A percentile compares a stretch with the other conserved stretches of the same genome.
These are phyloP conservation scores for Chlamydomonas incerta DNA, from an alignment of 139 green algal genomes.

Conservation along the genomic window DNA sequence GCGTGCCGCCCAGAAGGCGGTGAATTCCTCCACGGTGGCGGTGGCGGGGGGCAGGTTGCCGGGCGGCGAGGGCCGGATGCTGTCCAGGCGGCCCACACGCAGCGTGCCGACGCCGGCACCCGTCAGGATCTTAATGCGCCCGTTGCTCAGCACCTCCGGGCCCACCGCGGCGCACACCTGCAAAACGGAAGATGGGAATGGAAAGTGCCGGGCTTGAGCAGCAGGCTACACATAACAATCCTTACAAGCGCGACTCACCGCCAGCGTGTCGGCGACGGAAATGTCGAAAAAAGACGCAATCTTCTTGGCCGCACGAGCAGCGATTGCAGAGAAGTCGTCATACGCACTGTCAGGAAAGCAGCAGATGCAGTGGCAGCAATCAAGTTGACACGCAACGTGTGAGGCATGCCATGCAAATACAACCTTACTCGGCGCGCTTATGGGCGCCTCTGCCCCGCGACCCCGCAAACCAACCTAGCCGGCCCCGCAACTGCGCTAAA, in stretches of 20 bases:
- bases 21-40: background rate
- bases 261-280: slow-evolving; percentile 4
- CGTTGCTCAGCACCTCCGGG: background rate
- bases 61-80: background rate
- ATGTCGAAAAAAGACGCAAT: slow-evolving; percentile 10
- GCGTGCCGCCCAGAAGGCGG: background rate
- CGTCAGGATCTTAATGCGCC: background rate
- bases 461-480: background rate
- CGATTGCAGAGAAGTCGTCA: background rate
- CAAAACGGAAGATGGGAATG: background rate
- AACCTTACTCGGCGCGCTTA: background rate
- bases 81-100: background rate
- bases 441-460: too few relatives aligned
- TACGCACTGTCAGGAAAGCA: background rate
- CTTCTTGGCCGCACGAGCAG: background rate
- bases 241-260: background rate
- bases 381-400: background rate
- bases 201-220: background rate
- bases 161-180: background rate
- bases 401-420: background rate
- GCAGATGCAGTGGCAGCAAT: too few relatives aligned
- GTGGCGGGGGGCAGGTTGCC: background rate
- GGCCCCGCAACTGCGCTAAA: too few relatives aligned
- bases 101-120: background rate
- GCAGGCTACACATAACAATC: background rate